These are phyloP conservation scores for Aspergillus bombycis DNA, from an alignment of 2,329 filamentous ascomycete genomes.

Conservation along the genomic window DNA sequence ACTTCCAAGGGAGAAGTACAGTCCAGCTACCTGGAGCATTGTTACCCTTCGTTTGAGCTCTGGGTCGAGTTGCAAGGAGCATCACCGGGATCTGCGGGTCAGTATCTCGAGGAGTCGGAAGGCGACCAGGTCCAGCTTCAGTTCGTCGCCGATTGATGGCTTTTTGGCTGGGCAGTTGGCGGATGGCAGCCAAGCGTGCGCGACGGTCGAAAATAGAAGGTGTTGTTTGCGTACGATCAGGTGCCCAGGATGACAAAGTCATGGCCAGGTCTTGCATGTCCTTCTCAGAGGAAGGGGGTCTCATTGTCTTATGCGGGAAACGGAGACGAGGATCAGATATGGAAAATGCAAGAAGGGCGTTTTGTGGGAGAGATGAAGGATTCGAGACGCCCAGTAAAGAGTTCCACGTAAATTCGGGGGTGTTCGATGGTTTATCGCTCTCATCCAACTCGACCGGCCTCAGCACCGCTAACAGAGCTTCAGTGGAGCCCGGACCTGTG, in stretches of 20 bases:
- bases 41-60: constrained; percentile 38
- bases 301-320: constrained; percentile 68
- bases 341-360: constrained; percentile 72
- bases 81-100: constrained; percentile 81
- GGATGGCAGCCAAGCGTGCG: constrained; percentile 65
- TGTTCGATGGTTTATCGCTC: constrained; percentile 26
- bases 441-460: constrained; percentile 46
- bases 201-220: constrained; percentile 69
- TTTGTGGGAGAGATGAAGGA: constrained; percentile 68
- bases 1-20: constrained; percentile 86
- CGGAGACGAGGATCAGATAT: constrained; percentile 78
- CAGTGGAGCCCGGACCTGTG: constrained; percentile 74
- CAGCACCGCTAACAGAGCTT: constrained; percentile 72
- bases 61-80: constrained; percentile 63
- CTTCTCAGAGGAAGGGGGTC: constrained; percentile 41
- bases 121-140: constrained; percentile 63
- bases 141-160: constrained; percentile 77
- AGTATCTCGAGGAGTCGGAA: constrained; percentile 58
- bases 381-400: constrained; percentile 61
- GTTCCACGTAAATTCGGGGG: constrained; percentile 45
- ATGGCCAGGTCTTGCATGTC: constrained; percentile 56
- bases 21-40: constrained; percentile 75
- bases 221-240: constrained; percentile 56
- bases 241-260: constrained; percentile 68
- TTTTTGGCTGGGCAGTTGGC: constrained; percentile 73